Evolutionary conservation across 371 early-diverging fungal genomes (phyloP).

Genomic region (Mucor irregularis): DNA sequence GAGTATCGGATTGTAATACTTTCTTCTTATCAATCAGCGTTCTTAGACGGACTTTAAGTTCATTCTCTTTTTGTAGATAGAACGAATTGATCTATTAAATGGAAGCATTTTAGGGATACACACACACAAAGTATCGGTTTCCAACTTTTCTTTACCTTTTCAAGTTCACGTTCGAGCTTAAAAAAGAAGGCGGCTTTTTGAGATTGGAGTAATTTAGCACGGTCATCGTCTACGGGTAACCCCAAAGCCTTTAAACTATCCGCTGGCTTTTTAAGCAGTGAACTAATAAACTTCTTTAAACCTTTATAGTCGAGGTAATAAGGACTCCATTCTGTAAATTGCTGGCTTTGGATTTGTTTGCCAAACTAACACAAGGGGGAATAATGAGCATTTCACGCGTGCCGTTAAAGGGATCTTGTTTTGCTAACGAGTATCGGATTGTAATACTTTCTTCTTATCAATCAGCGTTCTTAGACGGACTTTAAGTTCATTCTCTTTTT

Average conservation of each 20-base stretch:
- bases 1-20: constrained; percentile 58
- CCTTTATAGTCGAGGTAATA: constrained; percentile 95
- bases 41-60: constrained; percentile 75
- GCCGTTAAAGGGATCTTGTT: background rate
- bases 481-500: background rate
- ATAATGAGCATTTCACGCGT: background rate
- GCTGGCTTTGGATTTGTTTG: constrained; percentile 92
- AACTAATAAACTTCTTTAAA: constrained; percentile 93
- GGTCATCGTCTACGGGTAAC: constrained; percentile 52
- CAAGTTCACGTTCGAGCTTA: constrained; percentile 81
- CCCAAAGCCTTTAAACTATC: constrained; percentile 26
- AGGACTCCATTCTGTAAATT: constrained; percentile 87
- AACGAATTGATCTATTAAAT: constrained; percentile 83
- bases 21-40: constrained; percentile 82
- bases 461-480: background rate
- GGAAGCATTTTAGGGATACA: constrained; percentile 3
- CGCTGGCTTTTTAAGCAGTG: constrained; percentile 47
- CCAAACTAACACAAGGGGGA: constrained; percentile 75
- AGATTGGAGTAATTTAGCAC: constrained; percentile 58
- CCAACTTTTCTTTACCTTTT: constrained; percentile 54
- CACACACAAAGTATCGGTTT: background rate
- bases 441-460: too few relatives aligned
- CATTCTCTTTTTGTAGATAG: constrained; percentile 79
- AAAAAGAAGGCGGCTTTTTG: constrained; percentile 84
- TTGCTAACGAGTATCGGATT: too few relatives aligned